Conservation (phyloP, 371 early-diverging fungal genomes). For the Syncephalastrum contaminatum region DNA sequence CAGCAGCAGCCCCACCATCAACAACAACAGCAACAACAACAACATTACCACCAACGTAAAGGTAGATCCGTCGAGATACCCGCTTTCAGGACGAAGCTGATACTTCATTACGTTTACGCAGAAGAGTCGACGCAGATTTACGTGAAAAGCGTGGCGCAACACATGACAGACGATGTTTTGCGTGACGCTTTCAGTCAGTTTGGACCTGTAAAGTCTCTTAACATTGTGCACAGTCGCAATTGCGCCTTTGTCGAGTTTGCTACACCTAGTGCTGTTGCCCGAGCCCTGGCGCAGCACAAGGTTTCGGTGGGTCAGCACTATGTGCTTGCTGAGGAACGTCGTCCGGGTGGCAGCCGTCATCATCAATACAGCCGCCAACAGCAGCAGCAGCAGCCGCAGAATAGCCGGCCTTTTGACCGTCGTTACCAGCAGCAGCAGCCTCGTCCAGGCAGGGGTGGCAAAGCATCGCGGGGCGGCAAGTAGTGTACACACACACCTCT, state of each 20-base stretch:
- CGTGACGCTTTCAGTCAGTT: constrained; percentile 29
- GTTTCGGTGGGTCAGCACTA: constrained; percentile 16
- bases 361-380: neutral
- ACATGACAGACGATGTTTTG: constrained; percentile 23
- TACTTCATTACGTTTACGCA: constrained; percentile 1
- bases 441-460: constrained; percentile 17
- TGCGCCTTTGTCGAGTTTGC: constrained; percentile 31
- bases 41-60: constrained; percentile 10
- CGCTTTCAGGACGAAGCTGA: constrained; percentile 1
- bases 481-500: constrained; percentile 6
- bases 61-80: constrained; percentile 2
- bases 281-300: constrained; percentile 28
- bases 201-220: constrained; percentile 25
- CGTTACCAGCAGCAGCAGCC: constrained; percentile 18
- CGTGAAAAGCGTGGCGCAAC: constrained; percentile 24
- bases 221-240: constrained; percentile 14
- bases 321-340: constrained; percentile 33
- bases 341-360: constrained; percentile 13
- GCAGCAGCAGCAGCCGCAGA: constrained; percentile 15
- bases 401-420: constrained; percentile 17
- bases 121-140: constrained; percentile 27
- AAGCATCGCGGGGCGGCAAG: constrained; percentile 9
- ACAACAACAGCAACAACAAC: constrained; percentile 8
- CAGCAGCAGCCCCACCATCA: constrained; percentile 8
- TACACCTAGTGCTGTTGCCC: constrained; percentile 18